These are phyloP conservation scores for Ogataea naganishii DNA, from an alignment of 805 yeast genomes.

Conservation along the genomic window DNA sequence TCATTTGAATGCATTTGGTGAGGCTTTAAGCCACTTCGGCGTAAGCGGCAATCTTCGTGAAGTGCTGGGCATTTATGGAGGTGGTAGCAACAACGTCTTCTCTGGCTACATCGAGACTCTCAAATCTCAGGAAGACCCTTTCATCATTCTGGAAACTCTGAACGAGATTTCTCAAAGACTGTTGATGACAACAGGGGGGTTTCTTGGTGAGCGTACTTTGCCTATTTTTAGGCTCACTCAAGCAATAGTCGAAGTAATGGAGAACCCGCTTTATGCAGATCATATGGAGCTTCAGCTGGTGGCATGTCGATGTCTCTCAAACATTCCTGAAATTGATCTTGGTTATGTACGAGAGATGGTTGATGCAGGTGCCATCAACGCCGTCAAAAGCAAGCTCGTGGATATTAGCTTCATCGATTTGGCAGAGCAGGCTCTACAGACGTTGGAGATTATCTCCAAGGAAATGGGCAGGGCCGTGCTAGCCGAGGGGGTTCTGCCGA, in stretches of 20 bases:
- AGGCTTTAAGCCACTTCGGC: slow-evolving; percentile 18
- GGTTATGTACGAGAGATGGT: slow-evolving; percentile 58
- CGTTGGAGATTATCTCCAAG: slow-evolving; percentile 59
- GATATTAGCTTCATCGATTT: slow-evolving; percentile 82
- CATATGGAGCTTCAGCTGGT: slow-evolving; percentile 76
- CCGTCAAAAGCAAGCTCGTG: slow-evolving; percentile 52
- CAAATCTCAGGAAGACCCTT: slow-evolving; percentile 45
- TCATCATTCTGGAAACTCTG: slow-evolving; percentile 51
- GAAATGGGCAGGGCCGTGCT: slow-evolving; percentile 44
- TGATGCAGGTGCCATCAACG: slow-evolving; percentile 55
- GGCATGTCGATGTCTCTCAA: slow-evolving; percentile 77
- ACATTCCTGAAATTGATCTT: slow-evolving; percentile 66
- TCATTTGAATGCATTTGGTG: slow-evolving; percentile 12
- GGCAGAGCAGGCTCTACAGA: slow-evolving; percentile 84
- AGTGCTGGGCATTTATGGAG: slow-evolving; percentile 11
- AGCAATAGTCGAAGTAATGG: slow-evolving; percentile 48
- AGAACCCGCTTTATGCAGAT: slow-evolving; percentile 46
- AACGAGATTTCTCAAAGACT: slow-evolving; percentile 57
- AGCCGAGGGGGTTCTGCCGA: slow-evolving; percentile 49
- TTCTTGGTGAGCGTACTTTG: slow-evolving; percentile 52
- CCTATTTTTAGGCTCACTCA: slow-evolving; percentile 51
- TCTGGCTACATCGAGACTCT: slow-evolving; percentile 27
- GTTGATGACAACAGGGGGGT: slow-evolving; percentile 54
- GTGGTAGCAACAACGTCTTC: slow-evolving; percentile 10
- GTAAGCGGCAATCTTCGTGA: slow-evolving; percentile 22